Conservation (phyloP, 495 filamentous ascomycete genomes). For the Penicillium bovifimosum region DNA sequence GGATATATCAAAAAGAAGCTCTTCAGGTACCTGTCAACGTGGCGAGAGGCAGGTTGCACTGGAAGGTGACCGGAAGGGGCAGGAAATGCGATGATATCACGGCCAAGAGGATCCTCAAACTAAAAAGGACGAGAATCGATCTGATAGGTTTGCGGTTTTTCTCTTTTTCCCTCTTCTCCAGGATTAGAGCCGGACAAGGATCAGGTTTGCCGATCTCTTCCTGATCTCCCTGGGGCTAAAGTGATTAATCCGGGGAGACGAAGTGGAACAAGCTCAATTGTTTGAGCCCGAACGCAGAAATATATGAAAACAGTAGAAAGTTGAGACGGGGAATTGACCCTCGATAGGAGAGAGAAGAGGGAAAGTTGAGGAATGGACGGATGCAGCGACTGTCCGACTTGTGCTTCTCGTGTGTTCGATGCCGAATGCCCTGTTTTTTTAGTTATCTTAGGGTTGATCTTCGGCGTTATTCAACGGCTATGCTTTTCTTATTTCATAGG, state of each 20-base stretch:
- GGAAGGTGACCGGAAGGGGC: slow-evolving; percentile 18
- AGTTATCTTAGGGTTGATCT: background rate
- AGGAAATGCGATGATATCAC: background rate
- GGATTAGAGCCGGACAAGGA: slow-evolving; percentile 13
- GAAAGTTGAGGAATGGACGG: slow-evolving; percentile 23
- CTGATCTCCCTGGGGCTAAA: background rate
- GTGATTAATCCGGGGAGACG: background rate
- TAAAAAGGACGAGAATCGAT: slow-evolving; percentile 14
- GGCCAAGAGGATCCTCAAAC: background rate
- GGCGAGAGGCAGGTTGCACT: slow-evolving; percentile 7
- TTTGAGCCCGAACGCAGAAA: background rate
- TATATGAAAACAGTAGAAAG: slow-evolving; percentile 6
- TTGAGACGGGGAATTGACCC: background rate
- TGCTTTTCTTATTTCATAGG: background rate
- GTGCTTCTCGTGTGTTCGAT: background rate
- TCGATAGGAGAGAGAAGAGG: background rate
- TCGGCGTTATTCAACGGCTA: background rate
- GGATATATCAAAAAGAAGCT: slow-evolving; percentile 6
- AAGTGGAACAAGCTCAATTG: background rate
- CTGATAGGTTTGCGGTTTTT: slow-evolving; percentile 1
- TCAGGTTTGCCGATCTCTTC: background rate
- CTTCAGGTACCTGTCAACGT: slow-evolving; percentile 20
- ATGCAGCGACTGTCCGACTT: slow-evolving; percentile 14
- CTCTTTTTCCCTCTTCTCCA: background rate
- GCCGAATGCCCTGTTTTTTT: background rate